Evolutionary conservation across 2,329 filamentous ascomycete genomes (phyloP).

Genomic region (Xylariaceae sp.): DNA sequence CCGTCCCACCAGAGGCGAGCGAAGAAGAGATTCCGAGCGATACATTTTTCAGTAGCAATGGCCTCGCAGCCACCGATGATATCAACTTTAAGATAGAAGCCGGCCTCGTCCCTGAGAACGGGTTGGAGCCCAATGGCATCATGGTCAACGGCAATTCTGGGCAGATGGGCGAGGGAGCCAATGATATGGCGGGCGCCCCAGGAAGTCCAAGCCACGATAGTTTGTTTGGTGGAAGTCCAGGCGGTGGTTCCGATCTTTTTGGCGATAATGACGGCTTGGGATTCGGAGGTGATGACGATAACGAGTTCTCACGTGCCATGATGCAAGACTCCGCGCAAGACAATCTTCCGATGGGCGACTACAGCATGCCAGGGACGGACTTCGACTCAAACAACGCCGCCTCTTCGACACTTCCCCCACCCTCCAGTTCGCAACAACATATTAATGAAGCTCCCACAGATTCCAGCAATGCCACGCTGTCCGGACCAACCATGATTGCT

Average conservation of each 20-base stretch:
- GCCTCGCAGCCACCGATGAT: constrained; percentile 55
- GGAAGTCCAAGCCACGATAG: constrained; percentile 71
- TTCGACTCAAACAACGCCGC: constrained; percentile 27
- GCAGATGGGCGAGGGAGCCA: constrained; percentile 32
- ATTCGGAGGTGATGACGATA: constrained; percentile 79
- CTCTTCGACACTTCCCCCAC: constrained; percentile 26
- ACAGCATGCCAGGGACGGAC: constrained; percentile 40
- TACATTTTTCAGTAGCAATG: constrained; percentile 75
- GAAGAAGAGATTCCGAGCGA: constrained; percentile 56
- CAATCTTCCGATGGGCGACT: constrained; percentile 33
- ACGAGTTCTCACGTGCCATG: constrained; percentile 75
- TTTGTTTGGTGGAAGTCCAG: constrained; percentile 73
- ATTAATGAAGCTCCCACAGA: constrained; percentile 14
- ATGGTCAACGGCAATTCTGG: constrained; percentile 31
- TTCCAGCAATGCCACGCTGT: constrained; percentile 10
- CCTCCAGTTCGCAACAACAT: constrained; percentile 19
- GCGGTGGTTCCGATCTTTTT: constrained; percentile 73
- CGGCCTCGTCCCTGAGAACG: constrained; percentile 32
- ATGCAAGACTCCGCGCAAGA: constrained; percentile 42
- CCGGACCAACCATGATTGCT: constrained; percentile 16
- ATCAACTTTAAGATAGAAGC: constrained; percentile 36
- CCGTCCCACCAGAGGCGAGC: constrained; percentile 68
- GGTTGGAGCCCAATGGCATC: constrained; percentile 30
- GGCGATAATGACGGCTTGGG: constrained; percentile 67
- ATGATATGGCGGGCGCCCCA: constrained; percentile 52